Percentiles rank a stretch among this genome's conserved stretches.
Evolutionary conservation across 129 eudicot species (phyloP).

Genomic region (Lactuca saligna): DNA sequence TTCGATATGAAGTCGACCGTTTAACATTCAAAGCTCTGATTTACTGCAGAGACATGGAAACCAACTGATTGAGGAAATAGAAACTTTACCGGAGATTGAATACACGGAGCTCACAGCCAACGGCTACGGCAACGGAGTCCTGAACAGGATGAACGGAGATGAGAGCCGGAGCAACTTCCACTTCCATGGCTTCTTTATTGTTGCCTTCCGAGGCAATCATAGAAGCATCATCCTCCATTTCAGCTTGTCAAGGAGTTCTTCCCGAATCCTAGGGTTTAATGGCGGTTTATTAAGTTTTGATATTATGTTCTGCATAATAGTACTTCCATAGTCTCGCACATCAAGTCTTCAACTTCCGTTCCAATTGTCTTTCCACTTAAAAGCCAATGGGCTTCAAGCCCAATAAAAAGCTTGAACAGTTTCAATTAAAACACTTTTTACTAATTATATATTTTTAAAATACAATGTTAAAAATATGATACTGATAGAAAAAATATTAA

Average conservation of each 20-base stretch:
- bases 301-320: background rate
- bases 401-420: background rate
- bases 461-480: too few species aligned
- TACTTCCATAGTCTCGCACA: too few species aligned
- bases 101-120: conserved; percentile 84
- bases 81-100: conserved; percentile 70
- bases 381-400: conserved; percentile 15
- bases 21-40: background rate
- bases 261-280: conserved; percentile 39
- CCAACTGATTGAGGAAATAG: background rate
- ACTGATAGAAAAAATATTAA: too few species aligned
- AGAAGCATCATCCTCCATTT: conserved; percentile 62
- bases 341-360: background rate
- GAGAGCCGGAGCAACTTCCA: conserved; percentile 92
- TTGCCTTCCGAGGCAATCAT: conserved; percentile 39
- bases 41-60: background rate
- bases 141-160: conserved; percentile 81
- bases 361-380: background rate
- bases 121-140: conserved; percentile 64
- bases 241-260: background rate
- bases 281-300: conserved; percentile 30
- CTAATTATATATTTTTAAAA: too few species aligned
- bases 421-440: too few species aligned
- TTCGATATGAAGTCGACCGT: background rate
- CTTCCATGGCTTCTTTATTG: conserved; percentile 41